Conservation (phyloP, 768 basidiomycete species). For the Suillus lakei region DNA sequence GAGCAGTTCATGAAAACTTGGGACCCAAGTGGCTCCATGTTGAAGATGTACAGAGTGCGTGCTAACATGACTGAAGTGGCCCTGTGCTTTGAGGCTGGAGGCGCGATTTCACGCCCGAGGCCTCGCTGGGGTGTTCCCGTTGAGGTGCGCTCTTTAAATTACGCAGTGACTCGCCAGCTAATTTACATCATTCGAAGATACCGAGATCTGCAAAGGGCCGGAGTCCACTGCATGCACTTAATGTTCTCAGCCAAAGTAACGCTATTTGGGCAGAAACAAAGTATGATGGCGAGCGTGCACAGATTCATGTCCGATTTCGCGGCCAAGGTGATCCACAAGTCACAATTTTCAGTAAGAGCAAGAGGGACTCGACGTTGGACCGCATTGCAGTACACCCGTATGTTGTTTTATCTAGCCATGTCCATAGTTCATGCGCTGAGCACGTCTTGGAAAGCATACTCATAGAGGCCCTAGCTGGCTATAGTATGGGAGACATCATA, state of each 20-base stretch:
- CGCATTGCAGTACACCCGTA: constrained; percentile 65
- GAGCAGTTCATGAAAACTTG: constrained; percentile 73
- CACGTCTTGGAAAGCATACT: constrained; percentile 51
- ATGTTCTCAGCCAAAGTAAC: constrained; percentile 30
- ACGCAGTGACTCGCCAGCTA: too few relatives aligned
- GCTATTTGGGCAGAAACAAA: constrained; percentile 88
- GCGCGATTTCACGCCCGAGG: constrained; percentile 23
- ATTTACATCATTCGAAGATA: constrained; percentile 46
- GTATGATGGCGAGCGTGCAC: constrained; percentile 94
- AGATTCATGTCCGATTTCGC: constrained; percentile 77
- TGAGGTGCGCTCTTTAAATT: constrained; percentile 46
- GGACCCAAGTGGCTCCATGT: constrained; percentile 64
- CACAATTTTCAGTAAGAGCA: constrained; percentile 88
- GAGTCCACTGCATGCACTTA: constrained; percentile 59
- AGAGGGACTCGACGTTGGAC: constrained; percentile 80
- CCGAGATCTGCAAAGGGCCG: constrained; percentile 85
- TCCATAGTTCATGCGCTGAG: constrained; percentile 8
- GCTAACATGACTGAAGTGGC: constrained; percentile 65
- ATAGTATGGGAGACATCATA: constrained; percentile 48
- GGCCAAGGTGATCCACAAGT: constrained; percentile 49
- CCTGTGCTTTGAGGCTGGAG: constrained; percentile 43
- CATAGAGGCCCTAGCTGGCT: constrained; percentile 55
- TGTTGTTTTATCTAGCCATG: constrained; percentile 13
- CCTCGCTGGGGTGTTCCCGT: constrained; percentile 66
- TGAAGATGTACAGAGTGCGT: constrained; percentile 55